A percentile compares a stretch with the other conserved stretches of the same genome.
phyloP scores from a whole-genome alignment of 2,329 filamentous ascomycete species.

The Moelleriella libera region DNA sequence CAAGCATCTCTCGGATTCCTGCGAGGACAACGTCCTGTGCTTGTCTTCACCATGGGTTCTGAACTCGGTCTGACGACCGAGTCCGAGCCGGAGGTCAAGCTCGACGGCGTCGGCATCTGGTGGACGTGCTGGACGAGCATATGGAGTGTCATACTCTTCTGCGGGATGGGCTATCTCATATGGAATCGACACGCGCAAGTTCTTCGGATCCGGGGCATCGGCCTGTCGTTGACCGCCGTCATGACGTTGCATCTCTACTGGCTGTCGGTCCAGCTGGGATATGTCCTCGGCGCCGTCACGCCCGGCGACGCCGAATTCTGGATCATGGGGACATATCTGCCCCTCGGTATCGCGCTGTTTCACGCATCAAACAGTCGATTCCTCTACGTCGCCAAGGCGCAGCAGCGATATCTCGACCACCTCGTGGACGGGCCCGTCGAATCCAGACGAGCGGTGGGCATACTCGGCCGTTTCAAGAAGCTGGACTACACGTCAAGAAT shows the following conservation, averaged over 20 bases:
- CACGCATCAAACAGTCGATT: conserved; percentile 41
- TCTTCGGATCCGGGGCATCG: conserved; percentile 23
- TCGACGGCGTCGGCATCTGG: conserved; percentile 18
- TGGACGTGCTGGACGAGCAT: conserved; percentile 15
- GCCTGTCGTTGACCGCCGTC: conserved; percentile 23
- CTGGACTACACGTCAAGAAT: conserved; percentile 23
- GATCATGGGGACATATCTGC: conserved; percentile 44
- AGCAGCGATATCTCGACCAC: conserved; percentile 23
- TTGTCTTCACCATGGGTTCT: conserved; percentile 10
- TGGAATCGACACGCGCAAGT: conserved; percentile 17
- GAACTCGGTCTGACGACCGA: conserved; percentile 11
- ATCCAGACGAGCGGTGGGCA: background rate
- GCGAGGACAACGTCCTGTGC: background rate
- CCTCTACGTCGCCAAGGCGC: conserved; percentile 32
- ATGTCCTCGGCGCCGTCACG: conserved; percentile 18
- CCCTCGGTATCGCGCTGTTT: conserved; percentile 42
- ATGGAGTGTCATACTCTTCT: background rate
- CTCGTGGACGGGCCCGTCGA: background rate
- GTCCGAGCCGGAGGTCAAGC: conserved; percentile 5
- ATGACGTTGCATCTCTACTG: conserved; percentile 24
- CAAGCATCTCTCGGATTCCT: background rate
- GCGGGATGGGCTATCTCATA: background rate
- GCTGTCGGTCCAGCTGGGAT: conserved; percentile 21
- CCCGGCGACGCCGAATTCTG: conserved; percentile 27
- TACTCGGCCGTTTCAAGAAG: conserved; percentile 19